These are phyloP conservation scores for Bassia scoparia DNA, from an alignment of 148 eudicot species.

Conservation along the genomic window DNA sequence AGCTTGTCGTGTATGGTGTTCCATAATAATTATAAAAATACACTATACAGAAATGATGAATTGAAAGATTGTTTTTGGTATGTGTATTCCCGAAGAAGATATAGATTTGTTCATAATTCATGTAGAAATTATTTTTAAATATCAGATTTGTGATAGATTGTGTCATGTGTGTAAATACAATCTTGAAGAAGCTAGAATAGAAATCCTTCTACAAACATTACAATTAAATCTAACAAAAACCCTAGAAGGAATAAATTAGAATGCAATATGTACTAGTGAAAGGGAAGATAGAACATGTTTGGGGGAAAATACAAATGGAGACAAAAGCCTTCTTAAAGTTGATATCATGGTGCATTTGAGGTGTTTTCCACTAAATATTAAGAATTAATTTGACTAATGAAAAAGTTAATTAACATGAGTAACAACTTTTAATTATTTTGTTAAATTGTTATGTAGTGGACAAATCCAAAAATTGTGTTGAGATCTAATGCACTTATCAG, in stretches of 20 bases:
- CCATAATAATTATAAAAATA: too few relatives aligned
- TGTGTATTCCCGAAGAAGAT: not conserved
- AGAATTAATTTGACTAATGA: not conserved
- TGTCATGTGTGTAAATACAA: too few relatives aligned
- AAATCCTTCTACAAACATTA: too few relatives aligned
- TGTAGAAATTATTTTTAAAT: not conserved
- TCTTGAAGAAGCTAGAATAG: too few relatives aligned
- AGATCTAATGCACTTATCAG: constrained; percentile 12
- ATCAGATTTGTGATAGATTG: too few relatives aligned
- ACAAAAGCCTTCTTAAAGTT: not conserved
- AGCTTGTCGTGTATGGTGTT: too few relatives aligned
- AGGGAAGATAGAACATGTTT: not conserved
- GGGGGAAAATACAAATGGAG: not conserved
- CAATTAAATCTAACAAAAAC: too few relatives aligned
- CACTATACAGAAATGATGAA: too few relatives aligned
- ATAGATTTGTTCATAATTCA: not conserved
- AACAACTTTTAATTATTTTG: not conserved
- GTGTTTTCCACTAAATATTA: constrained; percentile 6
- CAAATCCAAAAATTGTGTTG: not conserved
- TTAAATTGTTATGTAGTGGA: too few relatives aligned
- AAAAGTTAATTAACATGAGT: not conserved
- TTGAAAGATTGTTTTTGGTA: too few relatives aligned
- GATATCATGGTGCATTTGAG: not conserved
- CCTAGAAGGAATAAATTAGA: too few relatives aligned
- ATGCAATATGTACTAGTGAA: not conserved